Percentiles rank a stretch among this genome's conserved stretches.
Evolutionary conservation across 306 rosid species (phyloP).

Genomic region (Sindora glabra): DNA sequence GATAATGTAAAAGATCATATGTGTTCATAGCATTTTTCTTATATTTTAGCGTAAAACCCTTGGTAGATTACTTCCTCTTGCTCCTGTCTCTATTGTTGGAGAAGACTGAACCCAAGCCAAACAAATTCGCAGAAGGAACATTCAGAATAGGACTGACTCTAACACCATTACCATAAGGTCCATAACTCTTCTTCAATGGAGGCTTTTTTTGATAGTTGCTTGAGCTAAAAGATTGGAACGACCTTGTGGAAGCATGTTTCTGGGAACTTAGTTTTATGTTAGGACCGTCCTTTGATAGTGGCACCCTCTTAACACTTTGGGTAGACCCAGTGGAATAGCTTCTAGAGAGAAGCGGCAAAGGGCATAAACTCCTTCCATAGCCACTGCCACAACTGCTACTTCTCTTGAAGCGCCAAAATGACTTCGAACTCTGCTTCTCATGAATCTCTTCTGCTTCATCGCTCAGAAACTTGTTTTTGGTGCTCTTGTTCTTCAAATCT

Average conservation of each 20-base stretch:
- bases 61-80: slow-evolving; percentile 49
- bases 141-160: slow-evolving; percentile 59
- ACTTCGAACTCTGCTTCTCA: slow-evolving; percentile 45
- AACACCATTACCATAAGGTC: slow-evolving; percentile 39
- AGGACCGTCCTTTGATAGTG: slow-evolving; percentile 38
- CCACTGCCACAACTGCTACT: slow-evolving; percentile 91
- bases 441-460: slow-evolving; percentile 41
- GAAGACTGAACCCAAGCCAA: slow-evolving; percentile 70
- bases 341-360: slow-evolving; percentile 69
- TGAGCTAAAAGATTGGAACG: slow-evolving; percentile 19
- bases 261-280: slow-evolving; percentile 37
- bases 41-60: no score
- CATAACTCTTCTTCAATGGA: slow-evolving; percentile 60
- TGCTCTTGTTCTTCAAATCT: slow-evolving; percentile 26
- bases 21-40: no score
- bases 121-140: slow-evolving; percentile 56
- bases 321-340: slow-evolving; percentile 80
- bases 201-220: slow-evolving; percentile 49
- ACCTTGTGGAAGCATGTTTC: slow-evolving; percentile 21
- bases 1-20: no score
- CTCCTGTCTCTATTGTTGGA: slow-evolving; percentile 49
- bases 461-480: slow-evolving; percentile 22
- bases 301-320: slow-evolving; percentile 37
- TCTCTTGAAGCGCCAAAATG: slow-evolving; percentile 80
- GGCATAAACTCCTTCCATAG: slow-evolving; percentile 70